Base-by-base conservation (phyloP, 306 rosid genomes). In the Mimosa pudica region DNA sequence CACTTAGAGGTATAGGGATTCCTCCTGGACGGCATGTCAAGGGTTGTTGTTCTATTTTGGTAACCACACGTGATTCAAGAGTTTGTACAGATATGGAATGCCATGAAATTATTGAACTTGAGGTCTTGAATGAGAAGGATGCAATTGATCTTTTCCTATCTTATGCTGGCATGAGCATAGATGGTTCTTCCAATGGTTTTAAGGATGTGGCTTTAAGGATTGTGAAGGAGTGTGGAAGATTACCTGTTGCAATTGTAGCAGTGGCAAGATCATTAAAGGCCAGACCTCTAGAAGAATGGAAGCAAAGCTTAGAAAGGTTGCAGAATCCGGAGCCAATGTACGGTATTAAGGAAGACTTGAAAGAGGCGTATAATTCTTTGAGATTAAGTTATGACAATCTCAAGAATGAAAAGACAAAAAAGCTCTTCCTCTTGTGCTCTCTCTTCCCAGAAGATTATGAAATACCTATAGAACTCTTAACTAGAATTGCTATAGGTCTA, bases 381-480 rank as follows among this genome's bases (percentile, higher is more conserved):
- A 54, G 75, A 24, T 32, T 45, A 41, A 73, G 79, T 16, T 77
- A 9, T 77, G 64, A 82, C 45, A 0, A 72, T 54, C 12, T 77
- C 32, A 35, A 54, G 52, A 0, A 52, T 16, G 9, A 44, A 14
- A 5, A 72, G 5, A 62, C 72, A 17, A 12, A 64, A 49, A 0
- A 35, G 2, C 36, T 79, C 4, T 74, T 83, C 12, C 47, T 74
- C 7, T 60, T 74, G 11, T 79, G 80, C 33, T 83, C 77, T 45
- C 20, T 83, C 4, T 83, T 83, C 52, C 80, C 74, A 24, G 77
- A 78, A 62, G 82, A 74, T 51, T 47, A 2, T 58, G 61, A 83
- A 41, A 17, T 66, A 16, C 33, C 49, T 7, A 41, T 66, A 66
- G 48, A 66, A 17, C 0, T 0, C 7, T 58, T 83, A 41, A 42